Percentiles rank a stretch among this genome's conserved stretches.
phyloP scores from a whole-genome alignment of 2,329 filamentous ascomycete genomes.

The Xylaria sp. region DNA sequence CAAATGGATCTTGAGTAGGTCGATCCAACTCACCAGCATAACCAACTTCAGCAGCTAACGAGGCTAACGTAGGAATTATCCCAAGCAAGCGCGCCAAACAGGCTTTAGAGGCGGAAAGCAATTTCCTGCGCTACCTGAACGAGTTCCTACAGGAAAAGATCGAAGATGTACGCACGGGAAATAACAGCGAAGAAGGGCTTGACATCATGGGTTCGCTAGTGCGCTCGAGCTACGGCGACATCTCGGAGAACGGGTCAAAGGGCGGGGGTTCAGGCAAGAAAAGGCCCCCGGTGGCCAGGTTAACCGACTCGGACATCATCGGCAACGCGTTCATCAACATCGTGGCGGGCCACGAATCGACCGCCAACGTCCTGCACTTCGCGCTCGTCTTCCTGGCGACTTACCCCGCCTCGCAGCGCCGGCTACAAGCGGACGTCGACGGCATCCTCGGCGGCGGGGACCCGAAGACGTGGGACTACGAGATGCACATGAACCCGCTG shows the following conservation, averaged over 20 bases:
- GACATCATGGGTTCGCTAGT: constrained; percentile 57
- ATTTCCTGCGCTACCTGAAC: constrained; percentile 71
- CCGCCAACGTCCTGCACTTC: constrained; percentile 75
- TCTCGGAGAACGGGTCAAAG: constrained; percentile 15
- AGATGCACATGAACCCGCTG: constrained; percentile 65
- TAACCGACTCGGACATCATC: constrained; percentile 68
- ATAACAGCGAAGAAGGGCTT: constrained; percentile 49
- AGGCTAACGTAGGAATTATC: constrained; percentile 40
- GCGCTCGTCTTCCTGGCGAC: constrained; percentile 69
- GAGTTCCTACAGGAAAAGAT: constrained; percentile 68
- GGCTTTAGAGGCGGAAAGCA: constrained; percentile 57
- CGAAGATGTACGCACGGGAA: constrained; percentile 42
- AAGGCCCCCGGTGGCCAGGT: constrained; percentile 37
- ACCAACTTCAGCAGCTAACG: background rate
- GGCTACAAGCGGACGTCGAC: constrained; percentile 71
- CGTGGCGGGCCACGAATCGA: constrained; percentile 80
- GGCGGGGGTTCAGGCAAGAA: constrained; percentile 17
- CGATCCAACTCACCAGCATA: background rate
- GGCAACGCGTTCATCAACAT: constrained; percentile 72
- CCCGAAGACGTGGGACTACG: constrained; percentile 70
- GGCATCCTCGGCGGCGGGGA: constrained; percentile 61
- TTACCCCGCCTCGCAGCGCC: constrained; percentile 64
- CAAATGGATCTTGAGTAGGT: constrained; percentile 55
- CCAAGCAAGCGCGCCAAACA: constrained; percentile 55
- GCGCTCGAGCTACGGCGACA: constrained; percentile 44